Evolutionary conservation across 2,329 filamentous ascomycete genomes (phyloP).

Genomic region (Xylaria hypoxylon): DNA sequence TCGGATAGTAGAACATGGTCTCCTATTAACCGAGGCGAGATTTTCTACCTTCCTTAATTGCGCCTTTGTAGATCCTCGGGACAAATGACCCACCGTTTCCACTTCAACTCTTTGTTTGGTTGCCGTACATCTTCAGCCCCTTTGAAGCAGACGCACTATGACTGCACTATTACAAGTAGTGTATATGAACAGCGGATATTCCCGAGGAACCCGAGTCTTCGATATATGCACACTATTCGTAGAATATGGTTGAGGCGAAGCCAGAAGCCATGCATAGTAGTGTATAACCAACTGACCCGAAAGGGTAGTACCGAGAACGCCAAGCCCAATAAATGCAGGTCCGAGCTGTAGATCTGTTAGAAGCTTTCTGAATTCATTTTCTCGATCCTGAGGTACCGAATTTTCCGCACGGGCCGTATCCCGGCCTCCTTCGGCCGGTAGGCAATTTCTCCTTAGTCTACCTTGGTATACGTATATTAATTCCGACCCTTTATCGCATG

Average conservation of each 20-base stretch:
- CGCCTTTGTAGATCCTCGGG: background rate
- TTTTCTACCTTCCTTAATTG: background rate
- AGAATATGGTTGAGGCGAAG: conserved; percentile 1
- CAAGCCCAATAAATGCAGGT: conserved; percentile 23
- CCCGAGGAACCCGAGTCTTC: background rate
- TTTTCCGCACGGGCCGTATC: background rate
- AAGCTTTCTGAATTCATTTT: background rate
- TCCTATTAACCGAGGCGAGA: too few species aligned
- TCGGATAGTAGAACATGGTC: too few species aligned
- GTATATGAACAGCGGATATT: background rate
- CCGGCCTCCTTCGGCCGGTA: background rate
- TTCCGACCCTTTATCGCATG: background rate
- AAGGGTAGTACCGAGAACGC: conserved; percentile 26
- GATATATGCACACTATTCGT: background rate
- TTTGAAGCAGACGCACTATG: too few species aligned
- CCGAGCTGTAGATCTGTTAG: conserved; percentile 4
- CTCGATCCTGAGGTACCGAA: background rate
- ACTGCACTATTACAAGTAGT: too few species aligned
- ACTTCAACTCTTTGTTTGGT: background rate
- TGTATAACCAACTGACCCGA: conserved; percentile 9
- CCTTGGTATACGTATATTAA: conserved; percentile 6
- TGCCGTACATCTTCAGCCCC: background rate
- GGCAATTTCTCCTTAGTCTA: background rate
- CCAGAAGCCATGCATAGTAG: background rate
- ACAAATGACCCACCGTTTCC: background rate